Evolutionary conservation across 257 asterid genomes (phyloP).

Genomic region (Scutellaria minor): DNA sequence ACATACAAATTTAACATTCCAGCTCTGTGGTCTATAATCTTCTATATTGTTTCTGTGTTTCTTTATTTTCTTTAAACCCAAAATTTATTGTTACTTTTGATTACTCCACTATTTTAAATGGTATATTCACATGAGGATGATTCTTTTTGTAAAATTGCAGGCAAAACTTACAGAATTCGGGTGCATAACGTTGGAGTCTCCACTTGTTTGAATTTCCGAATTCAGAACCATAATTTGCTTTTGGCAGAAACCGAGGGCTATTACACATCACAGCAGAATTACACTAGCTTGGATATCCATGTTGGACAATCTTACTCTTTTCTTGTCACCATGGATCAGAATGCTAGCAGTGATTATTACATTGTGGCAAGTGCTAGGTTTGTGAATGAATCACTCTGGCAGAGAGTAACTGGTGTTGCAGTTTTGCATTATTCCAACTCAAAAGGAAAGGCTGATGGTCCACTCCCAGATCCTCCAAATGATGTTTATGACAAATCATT

Average conservation of each 20-base stretch:
- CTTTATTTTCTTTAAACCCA: neutral
- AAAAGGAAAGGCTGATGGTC: neutral
- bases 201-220: conserved; percentile 6
- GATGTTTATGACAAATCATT: conserved; percentile 2
- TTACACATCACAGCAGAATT: conserved; percentile 19
- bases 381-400: conserved; percentile 23
- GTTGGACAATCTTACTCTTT: conserved; percentile 18
- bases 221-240: conserved; percentile 15
- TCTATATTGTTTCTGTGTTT: neutral
- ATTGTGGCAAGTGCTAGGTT: conserved; percentile 17
- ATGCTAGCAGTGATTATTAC: conserved; percentile 19
- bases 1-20: neutral
- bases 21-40: neutral
- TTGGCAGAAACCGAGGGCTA: conserved; percentile 13
- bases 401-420: conserved; percentile 12
- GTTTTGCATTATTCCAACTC: conserved; percentile 18
- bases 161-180: conserved; percentile 3
- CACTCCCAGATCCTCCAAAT: conserved; percentile 13
- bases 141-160: neutral
- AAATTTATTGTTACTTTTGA: neutral
- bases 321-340: conserved; percentile 21
- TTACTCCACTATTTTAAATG: neutral
- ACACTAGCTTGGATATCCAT: conserved; percentile 18
- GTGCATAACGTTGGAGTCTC: conserved; percentile 11
- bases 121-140: neutral